Percentiles rank a stretch among this genome's conserved stretches.
Conservation (phyloP, 2,329 filamentous ascomycete species). For the Paramyrothecium roridum region DNA sequence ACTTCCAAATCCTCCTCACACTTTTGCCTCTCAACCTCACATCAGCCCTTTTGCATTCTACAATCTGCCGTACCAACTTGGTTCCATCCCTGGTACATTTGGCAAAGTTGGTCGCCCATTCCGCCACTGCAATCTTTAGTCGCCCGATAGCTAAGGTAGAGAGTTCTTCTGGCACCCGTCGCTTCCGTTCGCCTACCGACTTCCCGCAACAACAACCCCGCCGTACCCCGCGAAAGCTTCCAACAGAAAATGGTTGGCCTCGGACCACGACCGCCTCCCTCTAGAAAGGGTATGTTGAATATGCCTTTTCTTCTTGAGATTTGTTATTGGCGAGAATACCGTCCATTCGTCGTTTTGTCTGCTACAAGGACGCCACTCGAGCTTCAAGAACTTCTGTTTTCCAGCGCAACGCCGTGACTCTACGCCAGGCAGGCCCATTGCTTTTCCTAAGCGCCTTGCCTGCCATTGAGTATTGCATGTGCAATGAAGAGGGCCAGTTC, state of each 20-base stretch:
- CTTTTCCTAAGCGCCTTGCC: no score
- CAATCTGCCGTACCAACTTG: no score
- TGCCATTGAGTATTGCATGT: no score
- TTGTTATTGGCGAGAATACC: neutral
- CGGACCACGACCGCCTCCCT: constrained; percentile 47
- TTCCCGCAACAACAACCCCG: constrained; percentile 25
- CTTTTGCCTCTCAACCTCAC: neutral
- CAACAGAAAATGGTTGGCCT: constrained; percentile 45
- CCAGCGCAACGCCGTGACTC: neutral
- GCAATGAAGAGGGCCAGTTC: no score
- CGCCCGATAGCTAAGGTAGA: neutral
- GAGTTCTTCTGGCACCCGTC: neutral
- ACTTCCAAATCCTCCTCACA: neutral
- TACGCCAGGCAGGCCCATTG: no score
- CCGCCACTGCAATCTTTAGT: no score
- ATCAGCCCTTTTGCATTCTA: no score
- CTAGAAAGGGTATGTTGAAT: constrained; percentile 62
- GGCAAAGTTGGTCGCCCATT: no score
- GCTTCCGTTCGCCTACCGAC: neutral
- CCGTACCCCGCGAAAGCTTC: constrained; percentile 29
- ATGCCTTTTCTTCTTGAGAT: neutral
- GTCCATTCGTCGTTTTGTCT: neutral
- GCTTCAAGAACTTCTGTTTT: neutral
- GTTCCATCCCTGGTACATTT: no score
- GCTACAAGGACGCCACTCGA: neutral